A percentile compares a stretch with the other conserved stretches of the same genome.
These are phyloP conservation scores for Lepiota brunneoincarnata DNA, from an alignment of 768 basidiomycete species.

Conservation along the genomic window DNA sequence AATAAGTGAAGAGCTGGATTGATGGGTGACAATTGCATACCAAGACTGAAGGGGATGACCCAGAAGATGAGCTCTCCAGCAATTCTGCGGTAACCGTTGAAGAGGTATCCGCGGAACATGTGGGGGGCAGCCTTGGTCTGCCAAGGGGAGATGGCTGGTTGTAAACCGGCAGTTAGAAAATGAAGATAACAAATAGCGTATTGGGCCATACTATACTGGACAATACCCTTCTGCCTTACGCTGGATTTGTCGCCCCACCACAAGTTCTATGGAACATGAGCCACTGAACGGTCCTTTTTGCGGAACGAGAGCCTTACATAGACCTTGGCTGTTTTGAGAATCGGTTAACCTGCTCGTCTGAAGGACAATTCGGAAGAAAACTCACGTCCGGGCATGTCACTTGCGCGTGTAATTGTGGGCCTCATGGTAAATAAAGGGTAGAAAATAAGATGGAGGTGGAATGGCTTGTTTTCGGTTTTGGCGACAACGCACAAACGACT, in stretches of 20 bases:
- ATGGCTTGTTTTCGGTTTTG: constrained; percentile 15
- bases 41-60: constrained; percentile 70
- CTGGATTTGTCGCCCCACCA: constrained; percentile 88
- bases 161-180: constrained; percentile 4
- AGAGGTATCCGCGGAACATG: constrained; percentile 71
- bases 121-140: constrained; percentile 72
- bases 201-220: constrained; percentile 70
- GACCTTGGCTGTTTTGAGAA: constrained; percentile 56
- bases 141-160: constrained; percentile 77
- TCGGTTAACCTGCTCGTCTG: neutral
- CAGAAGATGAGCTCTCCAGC: constrained; percentile 76
- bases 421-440: constrained; percentile 46
- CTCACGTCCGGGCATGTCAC: constrained; percentile 86
- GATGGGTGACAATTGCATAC: constrained; percentile 39
- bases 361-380: constrained; percentile 15
- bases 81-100: constrained; percentile 83
- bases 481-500: constrained; percentile 18
- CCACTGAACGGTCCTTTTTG: neutral
- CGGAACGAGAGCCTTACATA: constrained; percentile 55
- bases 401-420: constrained; percentile 53
- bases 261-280: constrained; percentile 50
- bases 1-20: constrained; percentile 1
- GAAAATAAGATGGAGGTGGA: constrained; percentile 15
- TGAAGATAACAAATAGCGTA: neutral
- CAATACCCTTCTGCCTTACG: constrained; percentile 69